phyloP scores from a whole-genome alignment of 371 early-diverging fungal genomes.

The Mortierella sp. region DNA sequence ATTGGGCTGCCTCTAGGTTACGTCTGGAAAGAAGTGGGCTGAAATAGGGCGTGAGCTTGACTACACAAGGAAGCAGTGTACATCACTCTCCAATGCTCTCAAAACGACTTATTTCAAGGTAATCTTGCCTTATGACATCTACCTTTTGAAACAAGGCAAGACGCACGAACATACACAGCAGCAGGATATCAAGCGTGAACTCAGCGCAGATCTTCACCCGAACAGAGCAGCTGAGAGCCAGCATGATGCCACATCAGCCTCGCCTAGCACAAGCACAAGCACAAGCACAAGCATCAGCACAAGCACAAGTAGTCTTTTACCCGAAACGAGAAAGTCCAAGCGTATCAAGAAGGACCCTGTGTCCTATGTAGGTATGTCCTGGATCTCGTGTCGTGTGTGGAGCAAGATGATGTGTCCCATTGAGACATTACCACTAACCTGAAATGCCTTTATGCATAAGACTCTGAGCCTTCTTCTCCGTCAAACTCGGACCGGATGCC shows the following conservation, averaged over 20 bases:
- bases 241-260: background rate
- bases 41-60: constrained; percentile 87
- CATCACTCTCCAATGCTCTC: constrained; percentile 83
- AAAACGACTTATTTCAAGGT: constrained; percentile 81
- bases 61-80: constrained; percentile 80
- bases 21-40: constrained; percentile 86
- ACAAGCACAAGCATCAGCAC: background rate
- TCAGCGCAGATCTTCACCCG: constrained; percentile 3
- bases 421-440: background rate
- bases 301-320: constrained; percentile 1
- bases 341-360: constrained; percentile 52
- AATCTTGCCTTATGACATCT: constrained; percentile 89
- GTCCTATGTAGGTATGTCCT: constrained; percentile 43
- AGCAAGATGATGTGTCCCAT: constrained; percentile 1
- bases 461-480: constrained; percentile 48
- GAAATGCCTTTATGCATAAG: constrained; percentile 4
- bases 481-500: constrained; percentile 43
- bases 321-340: constrained; percentile 43
- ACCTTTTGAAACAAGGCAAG: constrained; percentile 59
- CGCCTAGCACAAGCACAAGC: background rate
- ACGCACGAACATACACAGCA: constrained; percentile 3
- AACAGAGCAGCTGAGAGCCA: constrained; percentile 8
- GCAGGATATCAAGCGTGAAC: constrained; percentile 22
- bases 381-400: constrained; percentile 47
- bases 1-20: constrained; percentile 63